Base-by-base conservation (phyloP, 164 flowering plant genomes). In the Vitis rotundifolia region DNA sequence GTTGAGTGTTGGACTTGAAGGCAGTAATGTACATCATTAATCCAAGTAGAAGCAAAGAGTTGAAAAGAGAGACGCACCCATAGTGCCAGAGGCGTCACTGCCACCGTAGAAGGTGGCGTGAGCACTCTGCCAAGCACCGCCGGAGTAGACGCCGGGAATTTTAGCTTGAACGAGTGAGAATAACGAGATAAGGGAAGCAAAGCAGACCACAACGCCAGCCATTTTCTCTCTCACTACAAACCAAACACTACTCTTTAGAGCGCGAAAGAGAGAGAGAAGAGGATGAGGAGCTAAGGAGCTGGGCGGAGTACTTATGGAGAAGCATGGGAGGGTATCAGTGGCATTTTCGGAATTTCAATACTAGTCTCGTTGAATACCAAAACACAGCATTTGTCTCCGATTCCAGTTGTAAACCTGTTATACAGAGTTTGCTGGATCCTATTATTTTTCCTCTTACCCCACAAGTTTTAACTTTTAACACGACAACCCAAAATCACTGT, bases 51-150 rank as follows among this genome's bases (percentile, higher is more conserved):
- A 3, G 44, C 44, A 6, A 37, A 59, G 29, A 29, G 18, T 11
- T 9, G 9, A 11, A 5, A 7, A 11, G 55, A 56, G 22, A 3
- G 12, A 58, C 31, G 5, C 82, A 90, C 95, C 97, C 95, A 92
- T 90, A 68, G 97, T 92, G 72, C 97, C 95, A 51, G 97, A 92
- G 68, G 97, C 97, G 60, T 92, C 97, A 44, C 84, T 77, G 61
- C 97, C 97, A 9, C 97, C 97, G 70, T 92, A 92, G 86, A 90
- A 92, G 51, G 97, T 92, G 48, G 97, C 97, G 65, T 92, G 97
- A n/a, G 95, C 95, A 52, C 49, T 70, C 65, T 85, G 71, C 97
- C 95, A 90, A 2, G 76, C 19, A 2, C 91, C 91, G 14, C 87
- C 89, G 8, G 77, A 14, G 88, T 80, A 90, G 50, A 83, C 86